A percentile compares a stretch with the other conserved stretches of the same genome.
These are phyloP conservation scores for Lasiodiplodia gonubiensis DNA, from an alignment of 2,329 filamentous ascomycete genomes.

Conservation along the genomic window DNA sequence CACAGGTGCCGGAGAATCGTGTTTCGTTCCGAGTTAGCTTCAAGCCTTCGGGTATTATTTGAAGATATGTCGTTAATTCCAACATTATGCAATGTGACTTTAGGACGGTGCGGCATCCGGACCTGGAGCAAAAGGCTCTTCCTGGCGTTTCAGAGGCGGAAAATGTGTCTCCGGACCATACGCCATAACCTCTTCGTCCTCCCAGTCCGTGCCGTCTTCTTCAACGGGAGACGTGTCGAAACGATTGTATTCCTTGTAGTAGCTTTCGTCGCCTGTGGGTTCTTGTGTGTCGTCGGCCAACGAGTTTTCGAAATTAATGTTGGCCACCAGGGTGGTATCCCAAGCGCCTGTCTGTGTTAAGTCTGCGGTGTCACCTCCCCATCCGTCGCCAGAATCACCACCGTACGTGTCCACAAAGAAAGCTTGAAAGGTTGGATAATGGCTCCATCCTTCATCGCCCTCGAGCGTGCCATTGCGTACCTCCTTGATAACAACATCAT, in stretches of 20 bases:
- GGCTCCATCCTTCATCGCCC: background rate
- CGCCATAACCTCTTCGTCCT: background rate
- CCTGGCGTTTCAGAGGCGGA: background rate
- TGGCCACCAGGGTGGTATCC: background rate
- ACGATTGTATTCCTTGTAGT: constrained; percentile 3
- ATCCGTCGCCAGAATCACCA: background rate
- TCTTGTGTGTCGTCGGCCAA: background rate
- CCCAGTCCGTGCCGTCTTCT: background rate
- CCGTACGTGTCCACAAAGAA: constrained; percentile 28
- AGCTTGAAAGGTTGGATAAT: constrained; percentile 27
- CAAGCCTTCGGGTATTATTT: background rate
- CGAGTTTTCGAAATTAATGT: background rate
- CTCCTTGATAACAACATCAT: constrained; percentile 33
- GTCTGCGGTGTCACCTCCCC: background rate
- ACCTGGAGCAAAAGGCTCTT: background rate
- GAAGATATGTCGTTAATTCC: background rate
- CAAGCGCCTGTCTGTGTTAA: background rate
- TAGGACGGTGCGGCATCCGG: background rate
- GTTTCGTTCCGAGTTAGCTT: background rate
- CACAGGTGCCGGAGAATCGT: background rate
- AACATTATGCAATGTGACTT: background rate
- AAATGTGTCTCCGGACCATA: background rate
- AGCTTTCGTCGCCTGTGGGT: constrained; percentile 2
- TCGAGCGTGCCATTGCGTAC: background rate
- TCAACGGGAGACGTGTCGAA: background rate